Base-by-base conservation (phyloP, 1,139 yeast genomes). In the Pichia sp. region DNA sequence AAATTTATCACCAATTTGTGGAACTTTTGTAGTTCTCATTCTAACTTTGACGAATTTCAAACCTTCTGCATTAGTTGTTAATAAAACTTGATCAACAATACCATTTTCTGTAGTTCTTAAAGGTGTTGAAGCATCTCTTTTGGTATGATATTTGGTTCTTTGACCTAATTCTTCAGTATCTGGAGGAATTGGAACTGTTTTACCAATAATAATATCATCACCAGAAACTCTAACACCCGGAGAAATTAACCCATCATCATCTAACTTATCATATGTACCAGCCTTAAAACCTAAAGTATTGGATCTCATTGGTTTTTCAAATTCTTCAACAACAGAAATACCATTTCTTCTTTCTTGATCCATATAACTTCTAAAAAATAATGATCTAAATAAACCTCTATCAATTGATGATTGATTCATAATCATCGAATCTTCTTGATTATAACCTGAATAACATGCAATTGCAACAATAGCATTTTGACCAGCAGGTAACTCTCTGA, bases 401-500 rank as follows among this genome's bases (percentile, higher is more conserved):
- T 93, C 99, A 67, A 93, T 93, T 41, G 96, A 87, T 28, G 96
- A 86, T 74, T 93, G 99, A 71, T 93, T 93, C 99, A 93, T 93
- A 75, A 93, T 93, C 95, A 93, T 90, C 47, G 99, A 95, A 86
- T 93, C 99, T 86, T 93, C 99, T 79, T 93, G 99, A 72, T 93
- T 93, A 73, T 93, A 93, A 68, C 99, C 99, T 45, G 96, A 87
- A 73, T 93, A 93, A 80, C 99, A 95, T 44, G 96, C 81, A 77
- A 93, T 93, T 42, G 99, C 99, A 48, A 93, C 99, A 70, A 93
- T 84, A 41, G 99, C 99, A 68, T 93, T 93, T 74, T 93, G 99
- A 55, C 99, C 99, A 52, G 99, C 99, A 47, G 99, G 99, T 60
- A 93, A 77, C 71, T 95, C 99, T 75, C 99, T 81, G 76, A 93